Conservation (phyloP, 192 early-diverging fungal species). For the Coemansia sp. region DNA sequence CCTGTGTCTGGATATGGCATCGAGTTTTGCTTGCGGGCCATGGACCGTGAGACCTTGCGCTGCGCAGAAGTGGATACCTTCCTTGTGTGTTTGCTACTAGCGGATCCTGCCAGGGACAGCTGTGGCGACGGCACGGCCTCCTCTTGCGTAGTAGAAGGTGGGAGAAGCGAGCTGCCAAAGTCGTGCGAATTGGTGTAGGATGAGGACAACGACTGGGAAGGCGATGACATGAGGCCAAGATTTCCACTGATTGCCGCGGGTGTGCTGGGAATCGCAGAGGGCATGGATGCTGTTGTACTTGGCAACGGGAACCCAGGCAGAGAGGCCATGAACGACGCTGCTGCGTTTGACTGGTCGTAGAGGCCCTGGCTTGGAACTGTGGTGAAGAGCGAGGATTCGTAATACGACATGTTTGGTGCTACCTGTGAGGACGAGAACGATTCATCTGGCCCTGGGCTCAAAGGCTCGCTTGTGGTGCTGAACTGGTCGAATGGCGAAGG, state of each 20-base stretch:
- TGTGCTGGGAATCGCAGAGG: background rate
- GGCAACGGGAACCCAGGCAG: background rate
- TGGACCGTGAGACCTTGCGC: conserved; percentile 9
- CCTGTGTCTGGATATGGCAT: background rate
- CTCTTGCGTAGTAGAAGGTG: background rate
- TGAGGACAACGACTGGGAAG: background rate
- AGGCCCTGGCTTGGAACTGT: background rate
- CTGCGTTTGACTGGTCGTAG: background rate
- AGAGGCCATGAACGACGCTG: background rate
- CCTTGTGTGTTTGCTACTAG: conserved; percentile 2
- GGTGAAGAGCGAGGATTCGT: background rate
- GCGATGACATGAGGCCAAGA: background rate
- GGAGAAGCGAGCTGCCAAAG: background rate
- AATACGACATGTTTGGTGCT: background rate
- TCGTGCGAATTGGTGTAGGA: background rate
- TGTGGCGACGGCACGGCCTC: background rate
- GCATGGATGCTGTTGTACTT: background rate
- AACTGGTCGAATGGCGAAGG: background rate
- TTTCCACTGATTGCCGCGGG: background rate
- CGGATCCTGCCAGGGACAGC: background rate
- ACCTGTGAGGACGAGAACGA: background rate
- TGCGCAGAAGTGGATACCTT: background rate
- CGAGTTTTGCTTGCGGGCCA: conserved; percentile 3
- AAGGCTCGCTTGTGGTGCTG: background rate
- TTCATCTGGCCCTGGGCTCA: background rate